Evolutionary conservation across 2,329 filamentous ascomycete genomes (phyloP).

Genomic region (Sclerotinia trifoliorum): DNA sequence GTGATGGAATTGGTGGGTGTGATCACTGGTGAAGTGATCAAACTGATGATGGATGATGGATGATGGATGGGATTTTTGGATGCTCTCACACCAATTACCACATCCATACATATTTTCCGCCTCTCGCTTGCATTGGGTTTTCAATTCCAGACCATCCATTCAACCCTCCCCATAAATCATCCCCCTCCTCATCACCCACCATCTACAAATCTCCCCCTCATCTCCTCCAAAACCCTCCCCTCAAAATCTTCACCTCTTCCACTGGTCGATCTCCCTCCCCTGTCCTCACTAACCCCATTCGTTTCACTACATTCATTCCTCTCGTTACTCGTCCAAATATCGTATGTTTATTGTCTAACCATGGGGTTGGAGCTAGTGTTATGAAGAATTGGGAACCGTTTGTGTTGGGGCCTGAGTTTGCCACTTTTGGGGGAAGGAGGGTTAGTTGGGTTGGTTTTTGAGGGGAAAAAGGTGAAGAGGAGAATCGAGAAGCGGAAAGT

Average conservation of each 20-base stretch:
- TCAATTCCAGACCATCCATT: not conserved
- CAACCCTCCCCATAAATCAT: not conserved
- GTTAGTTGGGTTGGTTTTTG: no score
- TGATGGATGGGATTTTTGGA: not conserved
- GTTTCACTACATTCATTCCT: slow-evolving; percentile 79
- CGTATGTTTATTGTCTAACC: slow-evolving; percentile 95
- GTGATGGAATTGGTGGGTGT: not conserved
- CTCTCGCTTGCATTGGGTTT: not conserved
- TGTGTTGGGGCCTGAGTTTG: slow-evolving; percentile 87
- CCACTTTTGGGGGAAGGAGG: slow-evolving; percentile 51
- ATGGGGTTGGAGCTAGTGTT: slow-evolving; percentile 89
- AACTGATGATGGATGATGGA: not conserved
- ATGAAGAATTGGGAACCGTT: slow-evolving; percentile 97
- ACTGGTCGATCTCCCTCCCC: slow-evolving; percentile 75
- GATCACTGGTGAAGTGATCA: not conserved
- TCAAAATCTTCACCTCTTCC: slow-evolving; percentile 78
- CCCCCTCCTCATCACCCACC: not conserved
- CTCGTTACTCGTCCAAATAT: slow-evolving; percentile 89
- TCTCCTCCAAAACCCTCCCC: slow-evolving; percentile 68
- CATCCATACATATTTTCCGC: not conserved
- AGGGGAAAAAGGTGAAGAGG: no score
- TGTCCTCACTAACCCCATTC: slow-evolving; percentile 86
- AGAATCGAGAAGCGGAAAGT: no score
- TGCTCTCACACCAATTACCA: not conserved
- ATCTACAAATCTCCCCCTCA: slow-evolving; percentile 30